Evolutionary conservation across 768 basidiomycete species (phyloP).

Genomic region (Boletus reticulatus): DNA sequence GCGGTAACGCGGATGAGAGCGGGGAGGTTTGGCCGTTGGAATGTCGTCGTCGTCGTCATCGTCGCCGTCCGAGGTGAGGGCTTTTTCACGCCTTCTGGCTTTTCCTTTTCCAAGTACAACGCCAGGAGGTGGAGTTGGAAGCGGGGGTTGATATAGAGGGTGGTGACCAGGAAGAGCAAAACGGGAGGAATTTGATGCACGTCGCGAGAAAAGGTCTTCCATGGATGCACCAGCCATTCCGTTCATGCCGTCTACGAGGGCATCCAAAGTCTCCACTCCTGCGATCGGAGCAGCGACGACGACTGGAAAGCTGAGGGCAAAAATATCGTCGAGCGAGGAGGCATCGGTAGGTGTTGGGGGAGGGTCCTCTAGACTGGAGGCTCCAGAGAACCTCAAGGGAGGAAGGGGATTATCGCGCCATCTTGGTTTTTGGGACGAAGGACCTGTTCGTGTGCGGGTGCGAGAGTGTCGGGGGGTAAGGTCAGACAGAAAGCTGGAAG

Average conservation of each 20-base stretch:
- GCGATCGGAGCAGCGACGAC: conserved; percentile 74
- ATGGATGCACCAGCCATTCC: conserved; percentile 71
- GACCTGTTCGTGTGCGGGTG: conserved; percentile 57
- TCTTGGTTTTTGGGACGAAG: conserved; percentile 40
- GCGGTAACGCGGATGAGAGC: conserved; percentile 20
- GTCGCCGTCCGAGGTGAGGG: conserved; percentile 52
- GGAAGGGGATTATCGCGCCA: conserved; percentile 49
- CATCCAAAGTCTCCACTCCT: conserved; percentile 86
- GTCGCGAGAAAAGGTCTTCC: conserved; percentile 50
- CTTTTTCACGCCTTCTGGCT: conserved; percentile 23
- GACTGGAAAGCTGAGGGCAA: conserved; percentile 53
- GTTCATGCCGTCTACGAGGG: conserved; percentile 88
- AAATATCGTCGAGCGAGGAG: conserved; percentile 16
- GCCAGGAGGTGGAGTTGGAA: conserved; percentile 82
- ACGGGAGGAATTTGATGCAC: conserved; percentile 47
- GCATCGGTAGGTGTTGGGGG: conserved; percentile 67
- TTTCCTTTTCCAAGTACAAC: conserved; percentile 59
- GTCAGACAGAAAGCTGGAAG: conserved; percentile 27
- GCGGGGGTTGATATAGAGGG: conserved; percentile 77
- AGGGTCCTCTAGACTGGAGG: conserved; percentile 71
- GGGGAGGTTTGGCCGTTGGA: conserved; percentile 14
- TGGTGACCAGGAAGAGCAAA: conserved; percentile 62
- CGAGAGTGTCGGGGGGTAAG: conserved; percentile 42
- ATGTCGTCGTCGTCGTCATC: conserved; percentile 36
- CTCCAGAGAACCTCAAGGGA: conserved; percentile 61